Evolutionary conservation across 2,329 filamentous ascomycete genomes (phyloP).

Genomic region (Bimuria novae-zelandiae): DNA sequence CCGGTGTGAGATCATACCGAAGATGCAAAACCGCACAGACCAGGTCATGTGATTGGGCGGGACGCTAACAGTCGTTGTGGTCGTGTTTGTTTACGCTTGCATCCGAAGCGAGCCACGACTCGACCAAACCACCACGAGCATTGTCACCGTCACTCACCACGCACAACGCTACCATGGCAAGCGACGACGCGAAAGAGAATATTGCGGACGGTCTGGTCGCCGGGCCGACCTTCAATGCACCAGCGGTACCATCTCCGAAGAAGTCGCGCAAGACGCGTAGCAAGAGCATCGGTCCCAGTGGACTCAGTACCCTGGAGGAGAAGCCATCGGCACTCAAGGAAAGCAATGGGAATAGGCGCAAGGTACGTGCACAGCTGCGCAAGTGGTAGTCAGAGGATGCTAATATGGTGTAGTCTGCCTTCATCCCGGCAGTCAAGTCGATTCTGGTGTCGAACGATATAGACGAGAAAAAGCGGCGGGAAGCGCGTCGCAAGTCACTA

Average conservation of each 20-base stretch:
- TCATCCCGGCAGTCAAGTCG: constrained; percentile 56
- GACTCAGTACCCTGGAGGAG: constrained; percentile 86
- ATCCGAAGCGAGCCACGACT: constrained; percentile 1
- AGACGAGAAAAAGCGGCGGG: constrained; percentile 69
- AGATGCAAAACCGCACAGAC: no score
- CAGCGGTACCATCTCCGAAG: constrained; percentile 30
- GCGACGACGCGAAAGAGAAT: constrained; percentile 73
- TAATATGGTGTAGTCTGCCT: constrained; percentile 47
- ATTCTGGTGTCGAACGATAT: constrained; percentile 64
- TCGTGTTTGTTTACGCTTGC: constrained; percentile 11
- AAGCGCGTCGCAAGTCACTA: constrained; percentile 88
- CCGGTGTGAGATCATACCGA: no score
- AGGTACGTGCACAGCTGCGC: constrained; percentile 59
- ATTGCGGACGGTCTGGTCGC: constrained; percentile 47
- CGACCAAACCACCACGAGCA: constrained; percentile 1
- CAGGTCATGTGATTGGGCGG: constrained; percentile 3
- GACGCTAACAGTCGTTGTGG: background rate
- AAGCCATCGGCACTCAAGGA: constrained; percentile 65
- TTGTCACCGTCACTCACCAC: no score
- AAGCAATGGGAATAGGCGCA: constrained; percentile 75
- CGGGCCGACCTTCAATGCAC: constrained; percentile 29
- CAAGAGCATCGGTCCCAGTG: constrained; percentile 94
- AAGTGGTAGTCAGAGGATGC: constrained; percentile 1
- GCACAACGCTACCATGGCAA: constrained; percentile 34
- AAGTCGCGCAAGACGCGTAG: constrained; percentile 64